phyloP scores from a whole-genome alignment of 2,329 filamentous ascomycete species.

The Fusarium protoensiforme region DNA sequence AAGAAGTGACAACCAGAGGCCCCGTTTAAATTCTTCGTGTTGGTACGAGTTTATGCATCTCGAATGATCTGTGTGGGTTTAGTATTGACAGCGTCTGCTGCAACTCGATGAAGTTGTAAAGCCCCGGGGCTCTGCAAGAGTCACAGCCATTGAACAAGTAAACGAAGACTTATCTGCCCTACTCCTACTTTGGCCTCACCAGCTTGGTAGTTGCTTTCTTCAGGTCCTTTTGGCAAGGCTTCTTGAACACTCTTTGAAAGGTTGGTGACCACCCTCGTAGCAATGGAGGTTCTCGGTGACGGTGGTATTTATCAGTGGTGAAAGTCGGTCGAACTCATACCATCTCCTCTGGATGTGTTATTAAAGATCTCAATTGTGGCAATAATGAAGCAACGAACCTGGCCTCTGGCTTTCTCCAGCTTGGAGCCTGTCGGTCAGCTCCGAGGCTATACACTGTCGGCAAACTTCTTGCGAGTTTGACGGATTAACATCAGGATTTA shows the following conservation, averaged over 20 bases:
- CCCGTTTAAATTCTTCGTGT: background rate
- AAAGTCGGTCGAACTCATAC: background rate
- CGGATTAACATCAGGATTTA: rapidly evolving
- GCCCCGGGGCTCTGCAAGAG: background rate
- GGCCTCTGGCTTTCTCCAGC: background rate
- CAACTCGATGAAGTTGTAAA: background rate
- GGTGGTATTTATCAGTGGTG: background rate
- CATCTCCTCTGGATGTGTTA: background rate
- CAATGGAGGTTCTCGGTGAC: background rate
- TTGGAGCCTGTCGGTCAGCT: background rate
- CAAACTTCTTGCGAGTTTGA: background rate
- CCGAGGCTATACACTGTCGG: too few relatives aligned
- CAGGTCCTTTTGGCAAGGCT: rapidly evolving
- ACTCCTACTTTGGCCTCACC: background rate
- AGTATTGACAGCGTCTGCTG: background rate
- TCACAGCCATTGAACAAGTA: background rate
- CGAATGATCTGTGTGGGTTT: rapidly evolving
- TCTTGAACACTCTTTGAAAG: background rate
- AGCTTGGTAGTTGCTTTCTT: background rate
- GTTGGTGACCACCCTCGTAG: background rate
- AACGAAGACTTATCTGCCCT: background rate
- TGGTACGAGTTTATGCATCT: rapidly evolving
- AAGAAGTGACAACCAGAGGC: background rate
- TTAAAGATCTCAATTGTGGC: too few relatives aligned
- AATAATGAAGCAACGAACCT: background rate